Conservation (phyloP, 192 early-diverging fungal genomes). For the Bifiguratus adelaidae region DNA sequence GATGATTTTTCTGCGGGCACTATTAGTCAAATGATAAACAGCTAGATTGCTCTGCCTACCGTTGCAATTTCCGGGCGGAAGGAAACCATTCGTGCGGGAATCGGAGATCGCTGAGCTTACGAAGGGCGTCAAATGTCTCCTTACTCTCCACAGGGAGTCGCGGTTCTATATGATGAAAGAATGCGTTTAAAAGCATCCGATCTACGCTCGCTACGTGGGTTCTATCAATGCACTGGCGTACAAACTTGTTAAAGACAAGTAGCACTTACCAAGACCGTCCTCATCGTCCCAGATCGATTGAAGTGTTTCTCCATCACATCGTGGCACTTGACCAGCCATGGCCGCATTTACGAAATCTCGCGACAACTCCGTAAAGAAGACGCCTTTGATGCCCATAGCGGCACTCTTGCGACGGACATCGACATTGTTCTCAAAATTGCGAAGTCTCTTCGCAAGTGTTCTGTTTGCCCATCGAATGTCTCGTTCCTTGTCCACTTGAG, state of each 20-base stretch:
- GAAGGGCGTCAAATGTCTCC: slow-evolving; percentile 31
- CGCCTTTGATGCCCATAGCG: slow-evolving; percentile 20
- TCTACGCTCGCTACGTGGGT: slow-evolving; percentile 15
- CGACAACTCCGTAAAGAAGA: slow-evolving; percentile 17
- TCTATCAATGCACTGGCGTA: slow-evolving; percentile 5
- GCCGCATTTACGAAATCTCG: slow-evolving; percentile 12
- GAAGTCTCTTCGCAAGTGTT: too few relatives aligned
- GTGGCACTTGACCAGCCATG: slow-evolving; percentile 8
- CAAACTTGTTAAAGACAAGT: slow-evolving; percentile 1
- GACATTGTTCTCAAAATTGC: not conserved
- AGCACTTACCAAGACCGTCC: slow-evolving; percentile 2
- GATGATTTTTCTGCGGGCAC: slow-evolving; percentile 54
- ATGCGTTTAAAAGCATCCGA: slow-evolving; percentile 24
- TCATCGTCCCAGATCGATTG: slow-evolving; percentile 10
- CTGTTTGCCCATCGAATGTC: too few relatives aligned
- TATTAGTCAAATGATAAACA: not conserved
- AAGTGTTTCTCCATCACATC: slow-evolving; percentile 12
- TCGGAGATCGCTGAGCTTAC: slow-evolving; percentile 60
- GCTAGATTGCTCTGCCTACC: slow-evolving; percentile 24
- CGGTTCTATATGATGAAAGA: slow-evolving; percentile 23
- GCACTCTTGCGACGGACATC: slow-evolving; percentile 1
- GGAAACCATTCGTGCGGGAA: slow-evolving; percentile 76
- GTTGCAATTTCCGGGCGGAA: slow-evolving; percentile 57
- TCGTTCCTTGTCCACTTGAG: too few relatives aligned
- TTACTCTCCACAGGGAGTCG: slow-evolving; percentile 21